phyloP scores from a whole-genome alignment of 768 basidiomycete genomes.

The Clathrus columnatus region DNA sequence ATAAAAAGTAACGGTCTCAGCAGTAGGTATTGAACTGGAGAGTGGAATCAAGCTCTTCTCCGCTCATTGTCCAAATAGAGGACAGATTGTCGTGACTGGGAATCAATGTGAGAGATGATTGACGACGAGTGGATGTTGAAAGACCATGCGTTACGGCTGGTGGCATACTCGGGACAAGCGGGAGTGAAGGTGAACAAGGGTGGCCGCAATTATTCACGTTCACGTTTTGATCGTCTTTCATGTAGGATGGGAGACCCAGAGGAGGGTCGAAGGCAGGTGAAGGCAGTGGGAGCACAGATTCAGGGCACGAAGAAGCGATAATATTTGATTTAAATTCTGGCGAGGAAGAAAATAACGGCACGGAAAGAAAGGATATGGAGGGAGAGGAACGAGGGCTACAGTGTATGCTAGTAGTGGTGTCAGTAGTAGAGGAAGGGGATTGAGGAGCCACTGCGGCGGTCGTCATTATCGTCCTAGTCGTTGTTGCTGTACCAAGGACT shows the following conservation, averaged over 20 bases:
- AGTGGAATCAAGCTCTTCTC: neutral
- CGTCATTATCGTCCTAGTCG: neutral
- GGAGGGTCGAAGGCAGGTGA: no score
- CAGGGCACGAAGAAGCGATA: no score
- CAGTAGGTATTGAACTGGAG: no score
- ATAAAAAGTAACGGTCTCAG: no score
- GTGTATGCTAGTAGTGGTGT: neutral
- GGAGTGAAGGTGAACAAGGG: no score
- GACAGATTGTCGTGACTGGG: neutral
- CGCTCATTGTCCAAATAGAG: neutral
- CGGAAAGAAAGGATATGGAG: neutral
- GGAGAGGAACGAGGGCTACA: neutral
- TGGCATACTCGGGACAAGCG: no score
- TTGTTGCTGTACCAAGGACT: slow-evolving; percentile 38
- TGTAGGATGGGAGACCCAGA: no score
- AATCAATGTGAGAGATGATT: neutral
- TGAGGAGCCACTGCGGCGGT: neutral
- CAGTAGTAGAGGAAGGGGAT: neutral
- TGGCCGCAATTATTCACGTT: no score
- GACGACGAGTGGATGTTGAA: neutral
- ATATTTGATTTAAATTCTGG: no score
- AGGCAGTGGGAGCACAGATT: no score
- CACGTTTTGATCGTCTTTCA: no score
- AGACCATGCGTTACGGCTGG: no score
- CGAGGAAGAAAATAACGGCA: neutral